These are phyloP conservation scores for Pseudocohnilembus persalinus DNA, from an alignment of 169 alveolate genomes.

Conservation along the genomic window DNA sequence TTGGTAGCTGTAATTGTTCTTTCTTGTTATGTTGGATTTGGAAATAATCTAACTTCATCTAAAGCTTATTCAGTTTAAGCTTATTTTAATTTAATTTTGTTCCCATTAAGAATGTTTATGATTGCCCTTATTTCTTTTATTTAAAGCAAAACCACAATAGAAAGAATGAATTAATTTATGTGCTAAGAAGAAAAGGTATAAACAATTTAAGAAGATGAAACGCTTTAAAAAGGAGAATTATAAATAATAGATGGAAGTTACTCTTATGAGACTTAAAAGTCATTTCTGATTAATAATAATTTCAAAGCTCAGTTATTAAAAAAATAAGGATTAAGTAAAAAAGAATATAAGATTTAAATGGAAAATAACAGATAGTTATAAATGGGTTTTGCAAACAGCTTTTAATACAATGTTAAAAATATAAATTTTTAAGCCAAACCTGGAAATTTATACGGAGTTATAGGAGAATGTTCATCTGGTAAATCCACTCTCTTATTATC, in stretches of 20 bases:
- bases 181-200: slow-evolving; percentile 4
- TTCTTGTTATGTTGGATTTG: no score
- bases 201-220: slow-evolving; percentile 1
- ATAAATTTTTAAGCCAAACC: slow-evolving; percentile 1
- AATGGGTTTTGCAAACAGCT: neutral
- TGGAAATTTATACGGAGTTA: slow-evolving; percentile 71
- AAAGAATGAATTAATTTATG: slow-evolving; percentile 6
- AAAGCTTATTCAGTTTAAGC: no score
- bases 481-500: slow-evolving; percentile 69
- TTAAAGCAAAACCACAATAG: neutral
- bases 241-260: neutral
- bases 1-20: neutral
- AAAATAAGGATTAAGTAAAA: no score
- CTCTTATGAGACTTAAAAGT: no score
- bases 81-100: no score
- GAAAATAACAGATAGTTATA: neutral
- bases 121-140: no score
- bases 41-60: no score
- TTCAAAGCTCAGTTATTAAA: no score
- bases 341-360: neutral
- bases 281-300: no score
- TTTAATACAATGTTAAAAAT: neutral
- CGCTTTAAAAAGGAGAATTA: neutral
- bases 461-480: slow-evolving; percentile 84
- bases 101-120: no score